A percentile compares a stretch with the other conserved stretches of the same genome.
Conservation (phyloP, 306 rosid species). For the peach (Prunus persica) region Prunus_persica_NCBIv2 NC_034009.1:46918501-46919000, state of each 20-base stretch:
- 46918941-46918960: slow-evolving; percentile 38
- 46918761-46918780: neutral
- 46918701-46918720: neutral
- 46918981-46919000: neutral
- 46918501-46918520: too few species aligned
- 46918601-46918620: neutral
- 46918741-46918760: neutral
- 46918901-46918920: slow-evolving; percentile 88
- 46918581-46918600: too few species aligned
- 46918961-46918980: neutral
- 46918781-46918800: neutral
- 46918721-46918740: neutral
- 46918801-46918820: slow-evolving; percentile 15
- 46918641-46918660: neutral
- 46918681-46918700: neutral
- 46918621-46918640: neutral
- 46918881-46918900: slow-evolving; percentile 88
- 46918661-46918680: neutral
- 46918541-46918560: too few species aligned
- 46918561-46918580: too few species aligned
- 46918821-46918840: slow-evolving; percentile 45
- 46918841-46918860: slow-evolving; percentile 74
- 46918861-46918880: slow-evolving; percentile 84
- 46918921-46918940: slow-evolving; percentile 90
- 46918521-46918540: too few species aligned